phyloP scores from a whole-genome alignment of 2,329 filamentous ascomycete species.

The Lachnellula willkommii region DNA sequence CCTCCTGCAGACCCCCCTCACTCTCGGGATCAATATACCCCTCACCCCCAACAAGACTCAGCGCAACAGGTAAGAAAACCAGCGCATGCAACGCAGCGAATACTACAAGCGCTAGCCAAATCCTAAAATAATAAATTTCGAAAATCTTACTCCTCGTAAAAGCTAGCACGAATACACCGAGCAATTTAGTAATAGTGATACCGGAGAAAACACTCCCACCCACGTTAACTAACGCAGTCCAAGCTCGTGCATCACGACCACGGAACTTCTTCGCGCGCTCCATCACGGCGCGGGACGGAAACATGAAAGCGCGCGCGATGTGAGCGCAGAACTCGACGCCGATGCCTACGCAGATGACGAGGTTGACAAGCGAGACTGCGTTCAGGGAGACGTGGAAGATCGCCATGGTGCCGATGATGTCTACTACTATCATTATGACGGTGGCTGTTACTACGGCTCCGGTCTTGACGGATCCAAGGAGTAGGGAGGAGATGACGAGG shows the following conservation, averaged over 20 bases:
- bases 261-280: slow-evolving; percentile 75
- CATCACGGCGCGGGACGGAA: slow-evolving; percentile 77
- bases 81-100: slow-evolving; percentile 86
- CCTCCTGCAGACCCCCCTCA: slow-evolving; percentile 84
- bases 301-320: slow-evolving; percentile 92
- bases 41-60: slow-evolving; percentile 79
- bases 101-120: slow-evolving; percentile 87
- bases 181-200: slow-evolving; percentile 90
- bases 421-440: slow-evolving; percentile 87
- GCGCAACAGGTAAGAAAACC: slow-evolving; percentile 82
- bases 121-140: slow-evolving; percentile 97
- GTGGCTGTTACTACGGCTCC: slow-evolving; percentile 78
- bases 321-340: slow-evolving; percentile 97
- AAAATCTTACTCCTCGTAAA: slow-evolving; percentile 98
- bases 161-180: slow-evolving; percentile 86
- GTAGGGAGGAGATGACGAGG: slow-evolving; percentile 68
- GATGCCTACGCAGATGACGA: slow-evolving; percentile 96
- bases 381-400: slow-evolving; percentile 84
- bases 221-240: slow-evolving; percentile 91
- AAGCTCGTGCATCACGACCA: slow-evolving; percentile 77
- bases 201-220: slow-evolving; percentile 92
- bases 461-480: slow-evolving; percentile 80
- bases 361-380: slow-evolving; percentile 89
- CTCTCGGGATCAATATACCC: slow-evolving; percentile 85
- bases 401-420: slow-evolving; percentile 95